A percentile compares a stretch with the other conserved stretches of the same genome.
Evolutionary conservation across 345 rosid species (phyloP).

Genomic region (Camelina sativa): DNA sequence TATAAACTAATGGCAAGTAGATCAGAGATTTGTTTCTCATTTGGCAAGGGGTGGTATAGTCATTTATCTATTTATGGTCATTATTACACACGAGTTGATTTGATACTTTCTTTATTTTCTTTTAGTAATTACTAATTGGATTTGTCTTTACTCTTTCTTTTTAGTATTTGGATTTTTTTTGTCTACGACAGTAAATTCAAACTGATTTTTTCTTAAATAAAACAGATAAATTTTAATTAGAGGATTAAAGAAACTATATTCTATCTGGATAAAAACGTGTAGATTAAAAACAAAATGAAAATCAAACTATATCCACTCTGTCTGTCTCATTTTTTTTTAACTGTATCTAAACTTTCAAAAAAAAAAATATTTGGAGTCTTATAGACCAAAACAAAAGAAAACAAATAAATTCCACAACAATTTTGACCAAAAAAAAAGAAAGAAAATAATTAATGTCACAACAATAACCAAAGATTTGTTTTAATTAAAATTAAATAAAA

Average conservation of each 20-base stretch:
- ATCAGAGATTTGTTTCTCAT: slow-evolving; percentile 12
- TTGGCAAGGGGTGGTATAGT: slow-evolving; percentile 6
- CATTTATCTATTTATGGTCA: slow-evolving; percentile 20
- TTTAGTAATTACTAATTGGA: not conserved
- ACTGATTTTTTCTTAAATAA: slow-evolving; percentile 11
- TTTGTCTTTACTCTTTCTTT: slow-evolving; percentile 31
- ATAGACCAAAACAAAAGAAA: not conserved
- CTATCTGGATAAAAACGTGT: not conserved
- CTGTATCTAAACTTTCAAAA: not conserved
- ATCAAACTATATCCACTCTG: not conserved
- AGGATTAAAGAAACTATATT: not conserved
- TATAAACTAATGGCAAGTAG: not conserved
- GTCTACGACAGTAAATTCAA: not conserved
- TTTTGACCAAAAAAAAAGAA: not conserved
- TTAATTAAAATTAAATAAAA: too few species aligned
- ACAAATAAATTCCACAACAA: not conserved
- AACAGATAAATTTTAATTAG: slow-evolving; percentile 1
- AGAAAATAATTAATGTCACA: not conserved
- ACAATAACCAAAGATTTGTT: not conserved
- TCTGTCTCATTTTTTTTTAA: not conserved
- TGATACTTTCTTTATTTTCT: slow-evolving; percentile 19
- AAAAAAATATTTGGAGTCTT: not conserved
- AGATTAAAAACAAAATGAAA: not conserved
- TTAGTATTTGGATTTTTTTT: slow-evolving; percentile 6
- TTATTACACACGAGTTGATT: slow-evolving; percentile 32